A percentile compares a stretch with the other conserved stretches of the same genome.
Evolutionary conservation across 768 basidiomycete genomes (phyloP).

Genomic region (Mycena maculata): DNA sequence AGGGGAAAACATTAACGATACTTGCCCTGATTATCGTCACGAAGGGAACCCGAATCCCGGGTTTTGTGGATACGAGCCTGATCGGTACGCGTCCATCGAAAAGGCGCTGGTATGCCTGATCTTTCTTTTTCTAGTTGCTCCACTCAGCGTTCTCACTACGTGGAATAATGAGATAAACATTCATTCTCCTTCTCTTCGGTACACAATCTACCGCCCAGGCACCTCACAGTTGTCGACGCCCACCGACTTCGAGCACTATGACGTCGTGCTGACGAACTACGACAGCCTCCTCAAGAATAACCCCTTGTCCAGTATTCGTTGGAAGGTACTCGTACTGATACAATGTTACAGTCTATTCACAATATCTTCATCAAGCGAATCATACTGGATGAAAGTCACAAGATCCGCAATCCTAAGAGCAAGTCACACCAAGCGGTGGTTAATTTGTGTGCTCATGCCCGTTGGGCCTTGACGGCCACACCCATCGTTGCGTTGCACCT

Average conservation of each 20-base stretch:
- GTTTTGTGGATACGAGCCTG: not conserved
- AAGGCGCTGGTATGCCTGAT: not conserved
- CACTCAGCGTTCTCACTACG: not conserved
- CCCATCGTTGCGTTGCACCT: not conserved
- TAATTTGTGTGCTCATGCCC: not conserved
- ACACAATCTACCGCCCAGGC: not conserved
- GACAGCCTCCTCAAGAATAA: not conserved
- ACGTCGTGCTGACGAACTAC: not conserved
- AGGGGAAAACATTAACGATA: not conserved
- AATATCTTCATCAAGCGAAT: not conserved
- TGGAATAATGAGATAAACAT: not conserved
- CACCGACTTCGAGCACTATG: not conserved
- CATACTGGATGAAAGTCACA: not conserved
- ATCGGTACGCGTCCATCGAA: not conserved
- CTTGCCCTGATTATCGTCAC: not conserved
- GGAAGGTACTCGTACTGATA: not conserved
- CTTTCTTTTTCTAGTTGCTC: not conserved
- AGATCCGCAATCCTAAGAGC: not conserved
- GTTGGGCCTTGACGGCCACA: not conserved
- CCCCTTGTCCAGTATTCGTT: not conserved
- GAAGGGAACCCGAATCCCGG: not conserved
- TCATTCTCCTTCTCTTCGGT: not conserved
- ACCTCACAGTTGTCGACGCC: not conserved
- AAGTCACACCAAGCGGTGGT: not conserved
- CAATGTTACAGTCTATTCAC: not conserved